These are phyloP conservation scores for Trichoderma erinaceum DNA, from an alignment of 495 filamentous ascomycete species.

Conservation along the genomic window DNA sequence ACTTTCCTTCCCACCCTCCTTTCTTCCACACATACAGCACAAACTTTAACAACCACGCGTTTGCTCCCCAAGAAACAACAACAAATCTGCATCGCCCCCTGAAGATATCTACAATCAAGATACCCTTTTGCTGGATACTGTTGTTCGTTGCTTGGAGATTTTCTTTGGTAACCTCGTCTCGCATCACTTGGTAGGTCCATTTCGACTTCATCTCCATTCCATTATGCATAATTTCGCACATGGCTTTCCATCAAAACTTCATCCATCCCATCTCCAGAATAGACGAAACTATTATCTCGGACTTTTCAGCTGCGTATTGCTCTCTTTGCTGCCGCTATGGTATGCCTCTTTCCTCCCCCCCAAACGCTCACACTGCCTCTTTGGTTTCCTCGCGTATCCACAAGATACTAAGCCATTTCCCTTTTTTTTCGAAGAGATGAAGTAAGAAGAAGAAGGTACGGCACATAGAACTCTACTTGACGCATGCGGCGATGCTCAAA, in stretches of 20 bases:
- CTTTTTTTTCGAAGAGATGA: too few species aligned
- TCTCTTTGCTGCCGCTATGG: background rate
- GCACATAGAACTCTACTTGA: too few species aligned
- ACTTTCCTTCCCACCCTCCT: background rate
- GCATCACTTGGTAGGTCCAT: background rate
- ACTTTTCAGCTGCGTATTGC: background rate
- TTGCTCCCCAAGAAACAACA: background rate
- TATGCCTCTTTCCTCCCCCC: too few species aligned
- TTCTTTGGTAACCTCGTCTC: background rate
- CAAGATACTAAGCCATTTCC: too few species aligned
- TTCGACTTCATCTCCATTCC: background rate
- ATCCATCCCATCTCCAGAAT: background rate
- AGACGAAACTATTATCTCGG: background rate
- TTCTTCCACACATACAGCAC: background rate
- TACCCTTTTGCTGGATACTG: background rate
- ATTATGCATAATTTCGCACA: background rate
- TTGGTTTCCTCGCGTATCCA: too few species aligned
- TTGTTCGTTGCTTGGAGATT: background rate
- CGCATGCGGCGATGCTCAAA: too few species aligned
- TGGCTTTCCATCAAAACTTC: background rate
- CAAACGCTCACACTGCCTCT: too few species aligned
- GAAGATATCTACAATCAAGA: too few species aligned
- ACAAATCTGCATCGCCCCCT: background rate
- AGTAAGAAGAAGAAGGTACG: too few species aligned
- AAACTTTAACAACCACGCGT: background rate